Base-by-base conservation (phyloP, 805 yeast species). In the Kurtzmaniella fragi region DNA sequence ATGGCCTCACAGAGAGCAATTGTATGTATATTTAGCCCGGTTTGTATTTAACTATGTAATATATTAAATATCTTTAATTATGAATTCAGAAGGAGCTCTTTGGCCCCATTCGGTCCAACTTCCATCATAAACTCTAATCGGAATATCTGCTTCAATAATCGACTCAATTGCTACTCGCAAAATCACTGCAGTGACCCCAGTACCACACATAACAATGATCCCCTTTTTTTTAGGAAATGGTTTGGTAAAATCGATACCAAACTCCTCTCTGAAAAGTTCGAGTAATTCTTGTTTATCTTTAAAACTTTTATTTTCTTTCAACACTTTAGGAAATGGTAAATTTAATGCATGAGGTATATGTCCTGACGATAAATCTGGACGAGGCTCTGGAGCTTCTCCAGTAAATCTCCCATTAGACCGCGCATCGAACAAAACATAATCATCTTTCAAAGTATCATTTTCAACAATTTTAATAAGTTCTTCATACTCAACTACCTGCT, bases 151-250 rank as follows among this genome's bases (percentile, higher is more conserved):
- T 9, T 65, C 61, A 28, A 62, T 56, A 12, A 71, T 52, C 4
- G 61, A 53, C 36, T 72, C 63, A 32, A 68, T 54, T 1, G 95
- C 98, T 7, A 83, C 67, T 59, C 85, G 83, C 34, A 91, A 72
- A 31, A 93, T 80, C 46, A 91, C 87, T 1, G 97, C 98, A 9
- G 97, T 82, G 35, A 93, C 97, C 34, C 98, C 99, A 0, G 97
- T 83, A 23, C 98, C 99, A 57, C 99, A 93, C 86, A 86, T 79
- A 30, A 84, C 84, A 36, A 93, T 78, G 14, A 85, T 78, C 10
- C 87, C 90, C 52, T 83, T 82, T 13, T 68, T 60, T 14, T 53
- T 62, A 32, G 57, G 58, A 28, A 70, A 49, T 9, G 50, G 42
- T 41, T 61, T 38, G 42, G 50, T 42, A 31, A 72, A 57, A 31